phyloP scores from a whole-genome alignment of 139 green algal species.

The Picochlorum sp. region DNA sequence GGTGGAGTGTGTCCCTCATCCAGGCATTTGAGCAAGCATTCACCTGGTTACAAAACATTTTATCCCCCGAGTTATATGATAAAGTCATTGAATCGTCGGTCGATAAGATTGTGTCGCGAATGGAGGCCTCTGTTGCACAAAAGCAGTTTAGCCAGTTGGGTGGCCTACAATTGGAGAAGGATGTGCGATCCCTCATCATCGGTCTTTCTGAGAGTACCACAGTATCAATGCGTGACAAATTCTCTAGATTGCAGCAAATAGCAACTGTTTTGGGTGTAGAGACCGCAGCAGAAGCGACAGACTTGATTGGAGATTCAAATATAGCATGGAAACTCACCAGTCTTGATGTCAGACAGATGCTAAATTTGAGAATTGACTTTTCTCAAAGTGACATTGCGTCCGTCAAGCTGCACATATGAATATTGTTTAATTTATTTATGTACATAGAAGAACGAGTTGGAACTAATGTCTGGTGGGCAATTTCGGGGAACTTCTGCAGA shows the following conservation, averaged over 20 bases:
- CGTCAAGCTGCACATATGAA: not conserved
- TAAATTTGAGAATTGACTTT: constrained; percentile 73
- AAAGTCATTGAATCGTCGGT: constrained; percentile 57
- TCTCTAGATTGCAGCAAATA: constrained; percentile 78
- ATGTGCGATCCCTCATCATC: constrained; percentile 62
- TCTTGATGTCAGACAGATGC: constrained; percentile 57
- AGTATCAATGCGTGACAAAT: constrained; percentile 84
- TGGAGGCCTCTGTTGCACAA: constrained; percentile 71
- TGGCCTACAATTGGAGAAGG: constrained; percentile 83
- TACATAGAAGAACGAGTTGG: too few relatives aligned
- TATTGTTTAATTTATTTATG: too few relatives aligned
- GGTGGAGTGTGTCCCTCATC: constrained; percentile 72
- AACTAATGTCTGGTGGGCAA: not conserved
- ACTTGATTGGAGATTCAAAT: constrained; percentile 68
- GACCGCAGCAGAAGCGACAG: constrained; percentile 58
- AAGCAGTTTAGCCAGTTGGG: constrained; percentile 93
- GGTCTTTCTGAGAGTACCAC: constrained; percentile 60
- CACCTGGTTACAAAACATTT: constrained; percentile 56
- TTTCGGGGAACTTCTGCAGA: constrained; percentile 28
- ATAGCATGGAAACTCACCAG: constrained; percentile 79
- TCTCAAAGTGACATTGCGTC: not conserved
- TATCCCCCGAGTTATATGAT: constrained; percentile 69
- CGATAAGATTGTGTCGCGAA: constrained; percentile 54
- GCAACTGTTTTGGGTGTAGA: constrained; percentile 83
- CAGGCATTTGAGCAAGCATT: constrained; percentile 41